Evolutionary conservation across 257 asterid genomes (phyloP).

Genomic region (Fraxinus americana): DNA sequence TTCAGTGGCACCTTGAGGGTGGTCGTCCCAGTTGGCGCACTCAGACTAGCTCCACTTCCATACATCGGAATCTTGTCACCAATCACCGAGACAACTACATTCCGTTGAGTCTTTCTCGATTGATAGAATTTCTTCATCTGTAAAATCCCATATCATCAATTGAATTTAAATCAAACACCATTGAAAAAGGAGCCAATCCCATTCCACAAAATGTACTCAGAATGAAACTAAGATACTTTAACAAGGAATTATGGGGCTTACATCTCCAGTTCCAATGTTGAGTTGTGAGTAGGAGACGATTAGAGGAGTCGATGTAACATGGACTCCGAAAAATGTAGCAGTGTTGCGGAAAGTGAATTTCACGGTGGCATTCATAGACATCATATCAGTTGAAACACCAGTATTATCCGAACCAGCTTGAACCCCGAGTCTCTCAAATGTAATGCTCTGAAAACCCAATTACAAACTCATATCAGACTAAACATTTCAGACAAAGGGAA

Average conservation of each 20-base stretch:
- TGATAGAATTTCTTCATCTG: slow-evolving; percentile 80
- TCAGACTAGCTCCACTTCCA: slow-evolving; percentile 77
- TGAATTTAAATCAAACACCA: neutral
- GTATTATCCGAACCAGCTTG: slow-evolving; percentile 74
- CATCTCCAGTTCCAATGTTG: slow-evolving; percentile 59
- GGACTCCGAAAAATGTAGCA: slow-evolving; percentile 76
- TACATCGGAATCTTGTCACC: slow-evolving; percentile 78
- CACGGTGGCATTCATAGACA: slow-evolving; percentile 62
- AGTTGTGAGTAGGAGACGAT: slow-evolving; percentile 60
- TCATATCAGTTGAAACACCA: slow-evolving; percentile 78
- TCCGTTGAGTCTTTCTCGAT: slow-evolving; percentile 59
- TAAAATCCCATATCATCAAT: slow-evolving; percentile 14
- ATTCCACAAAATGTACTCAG: neutral
- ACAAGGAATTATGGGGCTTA: slow-evolving; percentile 34
- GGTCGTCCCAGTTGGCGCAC: slow-evolving; percentile 61
- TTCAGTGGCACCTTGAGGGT: slow-evolving; percentile 56
- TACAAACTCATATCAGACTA: slow-evolving; percentile 3
- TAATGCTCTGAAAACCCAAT: slow-evolving; percentile 52
- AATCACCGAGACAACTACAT: slow-evolving; percentile 45
- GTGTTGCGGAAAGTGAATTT: slow-evolving; percentile 59
- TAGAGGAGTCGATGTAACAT: slow-evolving; percentile 64
- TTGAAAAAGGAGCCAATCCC: neutral
- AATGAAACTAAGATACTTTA: neutral
- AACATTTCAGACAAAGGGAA: neutral
- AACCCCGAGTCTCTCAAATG: slow-evolving; percentile 58